A percentile compares a stretch with the other conserved stretches of the same genome.
Evolutionary conservation across 345 rosid species (phyloP).

Genomic region (Salix brachista): DNA sequence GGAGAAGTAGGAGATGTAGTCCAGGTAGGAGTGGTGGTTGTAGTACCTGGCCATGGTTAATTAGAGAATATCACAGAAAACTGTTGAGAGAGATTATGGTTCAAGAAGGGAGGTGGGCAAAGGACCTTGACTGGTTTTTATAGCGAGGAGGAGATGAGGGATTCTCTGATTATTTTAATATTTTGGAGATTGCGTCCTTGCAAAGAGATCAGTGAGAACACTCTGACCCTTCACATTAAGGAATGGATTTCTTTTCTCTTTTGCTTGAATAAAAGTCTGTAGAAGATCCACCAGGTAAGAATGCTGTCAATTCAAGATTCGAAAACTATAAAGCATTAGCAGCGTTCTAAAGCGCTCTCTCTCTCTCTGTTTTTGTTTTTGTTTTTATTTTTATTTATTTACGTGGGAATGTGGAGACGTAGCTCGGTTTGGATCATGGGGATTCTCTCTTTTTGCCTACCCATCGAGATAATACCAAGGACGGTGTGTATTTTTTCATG

Average conservation of each 20-base stretch:
- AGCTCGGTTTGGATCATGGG: neutral
- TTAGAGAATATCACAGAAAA: neutral
- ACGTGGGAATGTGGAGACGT: neutral
- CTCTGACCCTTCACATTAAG: too few relatives aligned
- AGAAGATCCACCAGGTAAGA: too few relatives aligned
- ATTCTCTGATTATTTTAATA: too few relatives aligned
- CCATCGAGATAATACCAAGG: neutral
- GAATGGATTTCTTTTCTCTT: too few relatives aligned
- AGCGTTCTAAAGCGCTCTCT: too few relatives aligned
- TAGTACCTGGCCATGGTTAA: slow-evolving; percentile 12
- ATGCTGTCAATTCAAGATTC: too few relatives aligned
- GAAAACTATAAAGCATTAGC: too few relatives aligned
- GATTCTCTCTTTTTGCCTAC: neutral
- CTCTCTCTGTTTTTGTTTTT: too few relatives aligned
- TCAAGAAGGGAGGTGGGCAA: neutral
- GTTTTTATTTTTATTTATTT: too few relatives aligned
- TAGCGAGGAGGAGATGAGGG: neutral
- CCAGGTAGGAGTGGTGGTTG: slow-evolving; percentile 15
- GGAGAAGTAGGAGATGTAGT: slow-evolving; percentile 29
- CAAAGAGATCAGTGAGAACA: too few relatives aligned
- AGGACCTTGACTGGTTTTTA: neutral
- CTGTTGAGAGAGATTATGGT: neutral
- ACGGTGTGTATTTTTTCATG: neutral
- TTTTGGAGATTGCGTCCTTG: too few relatives aligned
- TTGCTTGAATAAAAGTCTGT: too few relatives aligned